Conservation (phyloP, 129 eudicot species). For the Ambrosia artemisiifolia region DNA sequence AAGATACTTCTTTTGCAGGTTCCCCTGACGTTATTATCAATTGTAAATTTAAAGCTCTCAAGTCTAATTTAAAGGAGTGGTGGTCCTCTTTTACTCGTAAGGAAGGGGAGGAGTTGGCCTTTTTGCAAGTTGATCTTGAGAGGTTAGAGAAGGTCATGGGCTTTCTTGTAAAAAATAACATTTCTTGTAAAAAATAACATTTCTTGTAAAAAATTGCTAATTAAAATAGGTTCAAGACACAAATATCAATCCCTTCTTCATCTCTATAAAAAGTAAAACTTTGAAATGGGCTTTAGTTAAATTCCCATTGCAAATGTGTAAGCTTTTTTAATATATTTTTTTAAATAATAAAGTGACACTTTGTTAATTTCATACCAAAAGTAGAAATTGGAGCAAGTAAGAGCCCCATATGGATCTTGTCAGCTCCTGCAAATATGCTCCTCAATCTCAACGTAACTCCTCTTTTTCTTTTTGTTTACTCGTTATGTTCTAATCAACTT, state of each 20-base stretch:
- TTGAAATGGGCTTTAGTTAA: neutral
- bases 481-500: neutral
- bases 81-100: too few relatives aligned
- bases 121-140: too few relatives aligned
- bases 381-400: constrained; percentile 30
- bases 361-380: constrained; percentile 4
- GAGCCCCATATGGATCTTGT: constrained; percentile 39
- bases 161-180: too few relatives aligned
- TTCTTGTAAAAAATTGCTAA: neutral
- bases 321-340: constrained; percentile 11
- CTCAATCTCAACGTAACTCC: constrained; percentile 28
- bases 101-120: too few relatives aligned
- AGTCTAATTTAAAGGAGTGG: too few relatives aligned
- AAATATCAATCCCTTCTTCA: constrained; percentile 46
- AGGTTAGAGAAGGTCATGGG: too few relatives aligned
- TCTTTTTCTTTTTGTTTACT: neutral
- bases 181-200: too few relatives aligned
- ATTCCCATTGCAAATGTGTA: constrained; percentile 16
- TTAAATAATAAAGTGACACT: constrained; percentile 18
- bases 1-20: too few relatives aligned
- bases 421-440: constrained; percentile 28
- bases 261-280: constrained; percentile 30
- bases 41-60: too few relatives aligned
- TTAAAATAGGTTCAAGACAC: constrained; percentile 40
- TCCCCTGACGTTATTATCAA: too few relatives aligned